Conservation (phyloP, 2,329 filamentous ascomycete species). For the Pyrenochaeta sp. region DNA sequence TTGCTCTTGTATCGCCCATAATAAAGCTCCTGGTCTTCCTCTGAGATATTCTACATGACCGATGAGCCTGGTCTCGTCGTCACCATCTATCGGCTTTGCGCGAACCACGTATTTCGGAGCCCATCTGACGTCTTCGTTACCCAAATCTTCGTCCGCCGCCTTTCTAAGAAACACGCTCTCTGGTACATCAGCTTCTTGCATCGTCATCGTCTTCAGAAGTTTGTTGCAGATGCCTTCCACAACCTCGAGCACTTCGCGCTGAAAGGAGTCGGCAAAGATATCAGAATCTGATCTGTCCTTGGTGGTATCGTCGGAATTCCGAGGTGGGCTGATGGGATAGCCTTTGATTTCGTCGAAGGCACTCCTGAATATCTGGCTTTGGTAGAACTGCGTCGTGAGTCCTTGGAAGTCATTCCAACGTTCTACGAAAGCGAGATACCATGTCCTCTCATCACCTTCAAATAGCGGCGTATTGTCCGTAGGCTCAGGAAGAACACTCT, state of each 20-base stretch:
- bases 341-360: slow-evolving; percentile 14
- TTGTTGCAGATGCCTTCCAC: slow-evolving; percentile 8
- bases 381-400: slow-evolving; percentile 6
- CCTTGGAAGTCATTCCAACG: slow-evolving; percentile 17
- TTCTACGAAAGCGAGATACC: slow-evolving; percentile 26
- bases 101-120: slow-evolving; percentile 18
- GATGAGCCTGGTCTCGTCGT: slow-evolving; percentile 12
- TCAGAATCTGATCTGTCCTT: not conserved
- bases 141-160: slow-evolving; percentile 6
- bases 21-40: slow-evolving; percentile 20
- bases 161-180: slow-evolving; percentile 7
- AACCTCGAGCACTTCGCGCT: slow-evolving; percentile 11
- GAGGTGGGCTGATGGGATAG: slow-evolving; percentile 3
- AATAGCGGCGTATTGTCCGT: slow-evolving; percentile 12
- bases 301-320: not conserved
- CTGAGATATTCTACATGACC: slow-evolving; percentile 31
- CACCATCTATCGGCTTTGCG: slow-evolving; percentile 1
- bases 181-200: not conserved
- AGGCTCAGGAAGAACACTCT: not conserved
- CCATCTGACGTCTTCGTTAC: slow-evolving; percentile 9
- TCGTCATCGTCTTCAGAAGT: slow-evolving; percentile 3
- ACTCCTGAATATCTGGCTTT: not conserved
- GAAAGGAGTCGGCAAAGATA: slow-evolving; percentile 11
- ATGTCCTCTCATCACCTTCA: slow-evolving; percentile 12
- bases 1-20: slow-evolving; percentile 11